Percentiles rank a stretch among this genome's conserved stretches.
These are phyloP conservation scores for Lactarius psammicola DNA, from an alignment of 768 basidiomycete genomes.

Conservation along the genomic window DNA sequence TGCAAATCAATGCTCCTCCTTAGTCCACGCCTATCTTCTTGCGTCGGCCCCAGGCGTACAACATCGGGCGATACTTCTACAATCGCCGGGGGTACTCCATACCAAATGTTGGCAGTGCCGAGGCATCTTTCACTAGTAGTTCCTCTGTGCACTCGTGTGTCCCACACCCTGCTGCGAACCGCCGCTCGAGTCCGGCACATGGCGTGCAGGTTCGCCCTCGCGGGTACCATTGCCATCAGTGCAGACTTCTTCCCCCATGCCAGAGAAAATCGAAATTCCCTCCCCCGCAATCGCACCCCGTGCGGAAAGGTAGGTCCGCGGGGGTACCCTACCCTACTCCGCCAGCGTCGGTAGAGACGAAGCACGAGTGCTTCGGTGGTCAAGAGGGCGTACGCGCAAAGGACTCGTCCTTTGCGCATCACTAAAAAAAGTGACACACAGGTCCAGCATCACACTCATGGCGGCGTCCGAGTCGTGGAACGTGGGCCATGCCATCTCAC, in stretches of 20 bases:
- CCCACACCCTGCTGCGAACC: not conserved
- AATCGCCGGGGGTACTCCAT: constrained; percentile 14
- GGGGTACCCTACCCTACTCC: not conserved
- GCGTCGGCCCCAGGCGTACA: not conserved
- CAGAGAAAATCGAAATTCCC: not conserved
- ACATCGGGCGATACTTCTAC: constrained; percentile 3
- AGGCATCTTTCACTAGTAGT: not conserved
- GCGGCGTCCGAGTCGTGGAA: too few species aligned
- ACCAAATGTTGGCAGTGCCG: not conserved
- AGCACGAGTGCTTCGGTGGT: not conserved
- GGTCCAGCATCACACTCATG: not conserved
- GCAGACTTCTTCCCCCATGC: not conserved
- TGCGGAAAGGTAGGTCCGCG: not conserved
- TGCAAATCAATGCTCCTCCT: constrained; percentile 22
- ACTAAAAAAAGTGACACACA: not conserved
- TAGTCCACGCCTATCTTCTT: constrained; percentile 12
- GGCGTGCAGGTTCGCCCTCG: constrained; percentile 9
- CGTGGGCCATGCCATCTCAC: too few species aligned
- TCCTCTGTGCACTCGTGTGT: not conserved
- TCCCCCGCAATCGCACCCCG: not conserved
- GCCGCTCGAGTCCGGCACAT: not conserved
- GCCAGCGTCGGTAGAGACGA: not conserved
- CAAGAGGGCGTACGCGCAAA: not conserved
- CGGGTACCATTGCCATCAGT: constrained; percentile 6
- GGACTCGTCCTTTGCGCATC: not conserved